phyloP scores from a whole-genome alignment of 1,284 basidiomycete genomes.

The Malassezia obtusa region DNA sequence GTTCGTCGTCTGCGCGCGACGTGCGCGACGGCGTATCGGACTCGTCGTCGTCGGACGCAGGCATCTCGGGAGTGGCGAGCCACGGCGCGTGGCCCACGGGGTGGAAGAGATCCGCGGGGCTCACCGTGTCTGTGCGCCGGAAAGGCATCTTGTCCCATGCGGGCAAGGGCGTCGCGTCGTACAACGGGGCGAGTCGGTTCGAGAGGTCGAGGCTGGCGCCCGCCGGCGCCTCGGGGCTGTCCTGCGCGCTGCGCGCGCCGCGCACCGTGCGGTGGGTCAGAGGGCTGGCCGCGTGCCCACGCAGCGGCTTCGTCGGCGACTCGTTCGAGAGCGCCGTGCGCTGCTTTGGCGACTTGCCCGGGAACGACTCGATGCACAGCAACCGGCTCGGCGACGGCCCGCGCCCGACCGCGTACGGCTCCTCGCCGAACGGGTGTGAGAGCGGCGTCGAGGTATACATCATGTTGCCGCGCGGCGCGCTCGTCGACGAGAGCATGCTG shows the following conservation, averaged over 20 bases:
- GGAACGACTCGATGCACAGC: constrained; percentile 17
- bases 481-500: background rate
- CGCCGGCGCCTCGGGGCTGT: background rate
- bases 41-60: background rate
- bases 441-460: constrained; percentile 12
- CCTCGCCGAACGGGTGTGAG: constrained; percentile 1
- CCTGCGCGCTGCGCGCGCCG: no score
- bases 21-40: background rate
- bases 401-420: background rate
- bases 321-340: background rate
- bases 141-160: background rate
- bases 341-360: constrained; percentile 11
- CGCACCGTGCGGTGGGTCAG: background rate
- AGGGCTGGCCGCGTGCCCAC: background rate
- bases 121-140: constrained; percentile 32
- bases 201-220: background rate
- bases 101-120: constrained; percentile 39
- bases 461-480: background rate
- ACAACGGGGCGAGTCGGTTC: background rate
- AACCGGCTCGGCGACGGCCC: constrained; percentile 11
- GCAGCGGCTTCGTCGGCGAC: constrained; percentile 6
- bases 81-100: background rate
- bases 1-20: background rate
- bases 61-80: background rate
- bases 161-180: background rate